Conservation (phyloP, 495 filamentous ascomycete species). For the Corynascus novoguineensis region DNA sequence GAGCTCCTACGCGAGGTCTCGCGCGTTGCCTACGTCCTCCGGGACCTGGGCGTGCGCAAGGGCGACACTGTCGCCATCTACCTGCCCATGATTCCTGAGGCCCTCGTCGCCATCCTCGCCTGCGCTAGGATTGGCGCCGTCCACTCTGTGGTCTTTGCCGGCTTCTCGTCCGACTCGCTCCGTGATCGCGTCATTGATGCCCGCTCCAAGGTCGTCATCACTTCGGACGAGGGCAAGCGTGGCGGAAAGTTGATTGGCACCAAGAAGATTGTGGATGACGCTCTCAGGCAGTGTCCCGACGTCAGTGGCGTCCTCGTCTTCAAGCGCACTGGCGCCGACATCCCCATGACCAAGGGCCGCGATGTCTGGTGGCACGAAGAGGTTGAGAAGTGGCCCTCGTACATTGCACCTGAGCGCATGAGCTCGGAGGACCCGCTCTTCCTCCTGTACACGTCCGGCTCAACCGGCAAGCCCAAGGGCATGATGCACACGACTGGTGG, state of each 20-base stretch:
- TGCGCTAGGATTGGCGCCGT: constrained; percentile 89
- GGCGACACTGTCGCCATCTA: constrained; percentile 97
- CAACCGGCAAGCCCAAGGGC: constrained; percentile 97
- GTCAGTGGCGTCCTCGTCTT: constrained; percentile 81
- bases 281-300: constrained; percentile 93
- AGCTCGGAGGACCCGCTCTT: constrained; percentile 94
- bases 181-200: constrained; percentile 93
- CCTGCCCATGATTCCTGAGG: constrained; percentile 98
- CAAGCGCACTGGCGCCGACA: constrained; percentile 91
- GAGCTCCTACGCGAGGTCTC: constrained; percentile 93
- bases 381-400: constrained; percentile 87
- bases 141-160: constrained; percentile 97
- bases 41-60: constrained; percentile 93
- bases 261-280: constrained; percentile 99
- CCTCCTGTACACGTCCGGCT: constrained; percentile 95
- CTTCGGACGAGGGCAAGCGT: constrained; percentile 93
- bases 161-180: constrained; percentile 95
- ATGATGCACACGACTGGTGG: constrained; percentile 97
- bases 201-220: constrained; percentile 86
- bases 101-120: constrained; percentile 83
- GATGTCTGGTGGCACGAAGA: constrained; percentile 99
- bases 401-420: constrained; percentile 81
- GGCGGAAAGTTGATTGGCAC: constrained; percentile 97
- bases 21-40: constrained; percentile 75
- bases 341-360: constrained; percentile 82